Conservation (phyloP, 75 land plant genomes). For the Pinus albicaulis region DNA sequence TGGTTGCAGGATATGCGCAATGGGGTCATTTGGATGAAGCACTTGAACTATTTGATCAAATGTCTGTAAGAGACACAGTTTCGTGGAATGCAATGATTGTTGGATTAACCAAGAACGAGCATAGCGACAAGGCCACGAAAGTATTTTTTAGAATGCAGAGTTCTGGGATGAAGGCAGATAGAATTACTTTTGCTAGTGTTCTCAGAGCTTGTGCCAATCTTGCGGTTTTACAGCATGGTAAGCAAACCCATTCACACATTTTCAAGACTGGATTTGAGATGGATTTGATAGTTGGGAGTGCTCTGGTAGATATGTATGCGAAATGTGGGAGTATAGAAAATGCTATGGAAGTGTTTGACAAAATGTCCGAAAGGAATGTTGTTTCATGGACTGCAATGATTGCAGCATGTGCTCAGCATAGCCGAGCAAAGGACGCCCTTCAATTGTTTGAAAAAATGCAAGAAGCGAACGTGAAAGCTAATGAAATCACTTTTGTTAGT, state of each 20-base stretch:
- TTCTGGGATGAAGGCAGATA: background rate
- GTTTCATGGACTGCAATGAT: slow-evolving; percentile 42
- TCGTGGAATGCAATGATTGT: slow-evolving; percentile 27
- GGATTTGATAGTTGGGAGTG: slow-evolving; percentile 22
- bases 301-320: slow-evolving; percentile 33
- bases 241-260: slow-evolving; percentile 27
- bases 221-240: slow-evolving; percentile 8
- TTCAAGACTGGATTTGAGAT: slow-evolving; percentile 20
- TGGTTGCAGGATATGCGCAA: slow-evolving; percentile 22
- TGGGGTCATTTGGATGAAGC: slow-evolving; percentile 10
- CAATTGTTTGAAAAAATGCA: slow-evolving; percentile 23
- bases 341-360: slow-evolving; percentile 16
- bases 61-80: slow-evolving; percentile 20
- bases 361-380: slow-evolving; percentile 13
- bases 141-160: background rate
- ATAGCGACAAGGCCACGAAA: background rate
- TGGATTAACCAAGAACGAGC: slow-evolving; percentile 4
- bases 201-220: slow-evolving; percentile 12
- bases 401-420: slow-evolving; percentile 15
- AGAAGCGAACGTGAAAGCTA: slow-evolving; percentile 10
- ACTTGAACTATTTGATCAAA: slow-evolving; percentile 16
- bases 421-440: slow-evolving; percentile 17
- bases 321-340: slow-evolving; percentile 16
- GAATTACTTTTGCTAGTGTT: slow-evolving; percentile 2
- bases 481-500: slow-evolving; percentile 19